Evolutionary conservation across 106 monocot species (phyloP).

Genomic region (Chionographis japonica): DNA sequence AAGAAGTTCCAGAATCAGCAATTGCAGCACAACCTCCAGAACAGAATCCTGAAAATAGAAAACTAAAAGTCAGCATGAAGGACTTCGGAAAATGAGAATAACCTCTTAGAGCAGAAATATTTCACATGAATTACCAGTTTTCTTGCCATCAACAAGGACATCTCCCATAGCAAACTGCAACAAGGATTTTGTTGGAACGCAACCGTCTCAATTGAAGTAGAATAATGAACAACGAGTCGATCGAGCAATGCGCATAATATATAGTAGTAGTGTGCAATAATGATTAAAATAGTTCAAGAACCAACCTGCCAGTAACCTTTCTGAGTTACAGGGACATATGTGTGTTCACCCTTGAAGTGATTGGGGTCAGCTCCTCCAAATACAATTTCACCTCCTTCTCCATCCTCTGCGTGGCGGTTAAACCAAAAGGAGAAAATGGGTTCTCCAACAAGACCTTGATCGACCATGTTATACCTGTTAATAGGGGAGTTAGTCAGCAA

Average conservation of each 20-base stretch:
- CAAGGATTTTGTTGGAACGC: background rate
- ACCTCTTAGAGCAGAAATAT: background rate
- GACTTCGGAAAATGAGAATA: background rate
- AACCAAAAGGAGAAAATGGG: slow-evolving; percentile 79
- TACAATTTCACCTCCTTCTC: slow-evolving; percentile 63
- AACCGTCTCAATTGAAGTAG: background rate
- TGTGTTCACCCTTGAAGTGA: slow-evolving; percentile 59
- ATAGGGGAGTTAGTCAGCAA: background rate
- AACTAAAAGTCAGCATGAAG: background rate
- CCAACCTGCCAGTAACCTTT: slow-evolving; percentile 79
- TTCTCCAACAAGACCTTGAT: slow-evolving; percentile 46
- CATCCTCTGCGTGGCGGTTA: slow-evolving; percentile 39
- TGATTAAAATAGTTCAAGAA: background rate
- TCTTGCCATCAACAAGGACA: slow-evolving; percentile 30
- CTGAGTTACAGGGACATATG: slow-evolving; percentile 51
- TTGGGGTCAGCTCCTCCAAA: slow-evolving; percentile 61
- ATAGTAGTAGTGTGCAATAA: no score
- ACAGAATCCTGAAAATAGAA: slow-evolving; percentile 25
- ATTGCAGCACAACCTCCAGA: slow-evolving; percentile 45
- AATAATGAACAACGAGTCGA: background rate
- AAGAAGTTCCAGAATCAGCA: slow-evolving; percentile 47
- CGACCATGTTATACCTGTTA: slow-evolving; percentile 60
- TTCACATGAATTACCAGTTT: slow-evolving; percentile 26
- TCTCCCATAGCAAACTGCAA: slow-evolving; percentile 55
- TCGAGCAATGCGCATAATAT: background rate